Conservation (phyloP, 306 rosid species). For the Sphenostylis stenocarpa region DNA sequence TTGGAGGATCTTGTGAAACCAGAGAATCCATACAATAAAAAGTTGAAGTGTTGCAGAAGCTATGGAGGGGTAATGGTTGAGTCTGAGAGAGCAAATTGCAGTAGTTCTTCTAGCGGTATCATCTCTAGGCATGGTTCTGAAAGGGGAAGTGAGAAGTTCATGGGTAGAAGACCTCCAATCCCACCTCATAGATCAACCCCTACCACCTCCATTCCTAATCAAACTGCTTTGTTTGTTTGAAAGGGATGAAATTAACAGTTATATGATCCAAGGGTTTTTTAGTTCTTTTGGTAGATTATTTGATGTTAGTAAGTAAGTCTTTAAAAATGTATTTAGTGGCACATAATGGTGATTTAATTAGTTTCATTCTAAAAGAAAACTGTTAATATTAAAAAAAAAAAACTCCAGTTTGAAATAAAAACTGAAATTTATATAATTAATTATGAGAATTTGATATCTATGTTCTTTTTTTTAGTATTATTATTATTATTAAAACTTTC, state of each 20-base stretch:
- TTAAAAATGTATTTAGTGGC: neutral
- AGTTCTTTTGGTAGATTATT: neutral
- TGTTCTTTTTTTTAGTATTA: too few species aligned
- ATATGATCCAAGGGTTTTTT: neutral
- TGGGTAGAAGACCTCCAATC: constrained; percentile 26
- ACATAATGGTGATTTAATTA: neutral
- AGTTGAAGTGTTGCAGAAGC: constrained; percentile 39
- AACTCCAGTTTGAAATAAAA: too few species aligned
- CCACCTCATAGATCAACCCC: constrained; percentile 32
- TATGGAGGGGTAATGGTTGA: constrained; percentile 29
- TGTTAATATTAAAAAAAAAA: too few species aligned
- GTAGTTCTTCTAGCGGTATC: neutral
- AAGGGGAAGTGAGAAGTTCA: neutral
- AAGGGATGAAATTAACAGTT: neutral
- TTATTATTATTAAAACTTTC: too few species aligned
- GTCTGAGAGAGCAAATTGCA: neutral
- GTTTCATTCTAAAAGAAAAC: neutral
- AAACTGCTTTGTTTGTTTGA: constrained; percentile 38
- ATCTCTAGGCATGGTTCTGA: neutral
- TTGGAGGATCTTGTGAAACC: constrained; percentile 45
- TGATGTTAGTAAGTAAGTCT: neutral
- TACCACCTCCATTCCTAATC: constrained; percentile 29
- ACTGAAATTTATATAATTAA: too few species aligned
- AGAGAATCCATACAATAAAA: constrained; percentile 38
- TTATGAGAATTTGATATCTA: too few species aligned